Evolutionary conservation across 2,329 filamentous ascomycete genomes (phyloP).

Genomic region (Fusarium brevicatenulatum): DNA sequence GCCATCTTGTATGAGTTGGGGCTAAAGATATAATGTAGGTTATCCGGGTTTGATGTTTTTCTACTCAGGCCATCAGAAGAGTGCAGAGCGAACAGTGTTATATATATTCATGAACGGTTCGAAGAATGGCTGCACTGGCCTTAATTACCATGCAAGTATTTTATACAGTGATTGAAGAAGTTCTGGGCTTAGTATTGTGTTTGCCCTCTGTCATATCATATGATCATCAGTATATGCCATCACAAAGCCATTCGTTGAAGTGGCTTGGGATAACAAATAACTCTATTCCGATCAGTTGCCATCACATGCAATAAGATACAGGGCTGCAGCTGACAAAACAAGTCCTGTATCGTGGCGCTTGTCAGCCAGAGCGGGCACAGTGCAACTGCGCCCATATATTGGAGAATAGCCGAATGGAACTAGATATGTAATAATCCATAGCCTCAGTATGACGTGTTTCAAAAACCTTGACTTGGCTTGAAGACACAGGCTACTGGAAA

Average conservation of each 20-base stretch:
- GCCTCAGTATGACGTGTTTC: background rate
- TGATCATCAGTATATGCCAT: rapidly evolving
- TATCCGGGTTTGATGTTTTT: rapidly evolving
- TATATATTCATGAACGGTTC: background rate
- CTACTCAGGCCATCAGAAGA: too few species aligned
- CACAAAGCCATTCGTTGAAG: too few species aligned
- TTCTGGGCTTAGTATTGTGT: rapidly evolving
- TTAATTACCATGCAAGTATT: rapidly evolving
- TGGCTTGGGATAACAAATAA: rapidly evolving
- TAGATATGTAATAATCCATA: background rate
- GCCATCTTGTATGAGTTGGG: background rate
- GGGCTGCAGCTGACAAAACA: rapidly evolving
- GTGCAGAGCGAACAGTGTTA: background rate
- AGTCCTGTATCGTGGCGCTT: background rate
- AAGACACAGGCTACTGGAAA: too few species aligned
- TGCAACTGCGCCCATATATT: background rate
- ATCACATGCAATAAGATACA: background rate
- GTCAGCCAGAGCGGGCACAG: background rate
- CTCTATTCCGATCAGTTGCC: too few species aligned
- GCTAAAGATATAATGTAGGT: background rate
- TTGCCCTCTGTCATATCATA: rapidly evolving
- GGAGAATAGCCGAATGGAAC: background rate
- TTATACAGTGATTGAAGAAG: rapidly evolving
- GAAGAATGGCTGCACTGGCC: rapidly evolving
- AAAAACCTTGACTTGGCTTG: background rate